Evolutionary conservation across 352 stramenopile genomes (phyloP).

Genomic region (Aphanomyces astaci): DNA sequence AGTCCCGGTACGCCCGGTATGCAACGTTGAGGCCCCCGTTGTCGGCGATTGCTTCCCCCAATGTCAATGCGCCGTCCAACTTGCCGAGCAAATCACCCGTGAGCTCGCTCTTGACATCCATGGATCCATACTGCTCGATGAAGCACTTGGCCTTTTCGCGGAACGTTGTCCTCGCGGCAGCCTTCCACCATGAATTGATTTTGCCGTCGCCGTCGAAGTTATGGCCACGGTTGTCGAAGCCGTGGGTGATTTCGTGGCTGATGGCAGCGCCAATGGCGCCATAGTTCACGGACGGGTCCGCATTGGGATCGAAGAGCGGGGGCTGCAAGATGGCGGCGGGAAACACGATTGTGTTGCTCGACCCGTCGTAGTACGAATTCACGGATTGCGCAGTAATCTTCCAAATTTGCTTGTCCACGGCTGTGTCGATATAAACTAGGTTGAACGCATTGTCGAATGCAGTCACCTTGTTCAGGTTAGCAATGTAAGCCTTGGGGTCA

Average conservation of each 20-base stretch:
- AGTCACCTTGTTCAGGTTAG: too few species aligned
- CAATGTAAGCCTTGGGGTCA: too few species aligned
- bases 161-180: constrained; percentile 40
- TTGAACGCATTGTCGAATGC: constrained; percentile 24
- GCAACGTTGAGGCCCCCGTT: too few species aligned
- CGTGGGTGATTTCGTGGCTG: constrained; percentile 90
- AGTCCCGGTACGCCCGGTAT: constrained; percentile 71
- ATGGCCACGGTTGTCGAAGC: constrained; percentile 88
- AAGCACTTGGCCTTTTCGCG: too few species aligned
- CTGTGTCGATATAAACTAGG: constrained; percentile 33
- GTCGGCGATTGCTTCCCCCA: too few species aligned
- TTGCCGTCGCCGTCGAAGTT: constrained; percentile 81
- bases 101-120: too few species aligned
- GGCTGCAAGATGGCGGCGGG: constrained; percentile 89
- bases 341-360: constrained; percentile 87
- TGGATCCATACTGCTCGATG: too few species aligned
- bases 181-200: constrained; percentile 89
- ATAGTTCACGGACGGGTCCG: constrained; percentile 83
- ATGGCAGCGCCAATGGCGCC: constrained; percentile 88
- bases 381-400: constrained; percentile 88
- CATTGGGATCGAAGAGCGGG: constrained; percentile 65
- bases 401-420: constrained; percentile 63
- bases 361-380: constrained; percentile 75
- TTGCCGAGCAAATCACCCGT: too few species aligned
- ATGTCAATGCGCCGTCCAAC: too few species aligned